Percentiles rank a stretch among this genome's conserved stretches.
Conservation (phyloP, 306 rosid species). For the Prosopis cineraria region DNA sequence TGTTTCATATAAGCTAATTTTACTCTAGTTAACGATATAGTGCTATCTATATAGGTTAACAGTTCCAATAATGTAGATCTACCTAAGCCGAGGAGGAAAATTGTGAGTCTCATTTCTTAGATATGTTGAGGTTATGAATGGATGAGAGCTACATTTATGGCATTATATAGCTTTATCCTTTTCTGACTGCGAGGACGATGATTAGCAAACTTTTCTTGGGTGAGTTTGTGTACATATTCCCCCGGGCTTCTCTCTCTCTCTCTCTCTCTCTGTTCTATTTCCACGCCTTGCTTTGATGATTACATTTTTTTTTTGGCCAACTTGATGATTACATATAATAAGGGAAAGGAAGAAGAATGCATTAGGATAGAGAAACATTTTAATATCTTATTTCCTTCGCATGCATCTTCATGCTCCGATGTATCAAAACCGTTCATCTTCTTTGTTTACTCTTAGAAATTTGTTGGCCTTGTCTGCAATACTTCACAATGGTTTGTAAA, state of each 20-base stretch:
- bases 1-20: neutral
- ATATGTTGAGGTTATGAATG: conserved; percentile 31
- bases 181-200: neutral
- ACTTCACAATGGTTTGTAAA: neutral
- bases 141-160: neutral
- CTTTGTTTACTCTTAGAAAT: neutral
- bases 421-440: no score
- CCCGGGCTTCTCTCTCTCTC: no score
- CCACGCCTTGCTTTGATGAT: no score
- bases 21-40: neutral
- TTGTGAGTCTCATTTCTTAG: conserved; percentile 36
- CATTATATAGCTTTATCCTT: neutral
- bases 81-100: conserved; percentile 50
- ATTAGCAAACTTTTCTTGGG: neutral
- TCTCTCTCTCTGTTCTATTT: no score
- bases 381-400: neutral
- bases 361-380: neutral
- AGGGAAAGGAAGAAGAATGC: neutral
- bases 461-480: neutral
- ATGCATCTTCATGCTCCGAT: no score
- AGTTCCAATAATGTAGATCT: conserved; percentile 36
- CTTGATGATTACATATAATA: neutral
- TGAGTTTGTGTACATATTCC: neutral
- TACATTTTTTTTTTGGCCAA: no score
- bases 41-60: conserved; percentile 45